Evolutionary conservation across 176 grass and related monocot genomes (phyloP).

Genomic region (Oryza coarctata): DNA sequence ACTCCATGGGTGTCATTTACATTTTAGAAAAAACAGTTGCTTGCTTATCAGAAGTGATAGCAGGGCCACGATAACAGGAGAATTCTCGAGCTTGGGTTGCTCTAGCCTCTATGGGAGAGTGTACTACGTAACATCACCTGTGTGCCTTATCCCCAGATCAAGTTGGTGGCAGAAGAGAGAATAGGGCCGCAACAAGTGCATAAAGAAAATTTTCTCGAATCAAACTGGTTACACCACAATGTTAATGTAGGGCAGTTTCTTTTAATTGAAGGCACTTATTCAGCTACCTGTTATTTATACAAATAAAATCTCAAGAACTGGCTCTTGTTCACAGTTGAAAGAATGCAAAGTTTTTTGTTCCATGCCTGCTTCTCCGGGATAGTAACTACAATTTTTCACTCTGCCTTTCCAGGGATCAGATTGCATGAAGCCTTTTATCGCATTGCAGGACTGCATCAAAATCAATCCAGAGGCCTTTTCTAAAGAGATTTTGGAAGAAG

Average conservation of each 20-base stretch:
- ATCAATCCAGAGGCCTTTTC: conserved; percentile 81
- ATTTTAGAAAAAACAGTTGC: neutral
- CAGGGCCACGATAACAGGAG: neutral
- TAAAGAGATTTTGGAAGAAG: conserved; percentile 80
- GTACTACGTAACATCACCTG: neutral
- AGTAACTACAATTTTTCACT: neutral
- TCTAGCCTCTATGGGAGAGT: neutral
- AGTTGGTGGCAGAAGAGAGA: neutral
- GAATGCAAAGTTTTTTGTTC: neutral
- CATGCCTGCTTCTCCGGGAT: neutral
- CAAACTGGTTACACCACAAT: neutral
- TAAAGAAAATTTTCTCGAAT: neutral
- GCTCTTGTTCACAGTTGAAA: neutral
- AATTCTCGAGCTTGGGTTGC: neutral
- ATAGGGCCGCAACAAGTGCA: neutral
- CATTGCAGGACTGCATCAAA: conserved; percentile 92
- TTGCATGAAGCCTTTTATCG: conserved; percentile 76
- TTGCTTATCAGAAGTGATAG: neutral
- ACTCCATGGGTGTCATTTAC: neutral
- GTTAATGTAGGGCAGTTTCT: neutral
- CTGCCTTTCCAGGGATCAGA: conserved; percentile 75
- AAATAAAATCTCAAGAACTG: neutral
- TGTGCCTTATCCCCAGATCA: neutral
- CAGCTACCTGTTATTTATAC: neutral
- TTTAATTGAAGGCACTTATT: neutral